These are phyloP conservation scores for Secale cereale DNA, from an alignment of 176 grass and related monocot species.

Conservation along the genomic window DNA sequence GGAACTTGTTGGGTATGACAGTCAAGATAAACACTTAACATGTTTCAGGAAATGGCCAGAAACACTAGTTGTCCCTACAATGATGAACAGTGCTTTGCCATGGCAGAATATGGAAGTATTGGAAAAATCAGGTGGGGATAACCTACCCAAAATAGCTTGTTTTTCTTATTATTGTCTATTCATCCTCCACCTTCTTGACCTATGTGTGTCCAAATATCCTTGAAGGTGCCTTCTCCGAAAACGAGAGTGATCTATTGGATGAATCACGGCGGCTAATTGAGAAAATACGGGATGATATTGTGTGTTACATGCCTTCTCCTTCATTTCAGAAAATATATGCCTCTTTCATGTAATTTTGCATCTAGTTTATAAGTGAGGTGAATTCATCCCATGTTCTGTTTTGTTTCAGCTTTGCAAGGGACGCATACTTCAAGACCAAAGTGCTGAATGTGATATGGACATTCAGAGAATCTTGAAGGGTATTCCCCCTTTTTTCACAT, in stretches of 20 bases:
- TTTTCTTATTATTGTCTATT: neutral
- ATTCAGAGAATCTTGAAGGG: slow-evolving; percentile 33
- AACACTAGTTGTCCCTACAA: neutral
- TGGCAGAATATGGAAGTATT: neutral
- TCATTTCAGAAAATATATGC: neutral
- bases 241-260: neutral
- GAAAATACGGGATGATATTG: slow-evolving; percentile 5
- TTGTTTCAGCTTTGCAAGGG: slow-evolving; percentile 23
- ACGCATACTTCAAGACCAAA: slow-evolving; percentile 16
- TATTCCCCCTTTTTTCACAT: slow-evolving; percentile 12
- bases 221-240: neutral
- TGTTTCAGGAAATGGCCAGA: slow-evolving; percentile 28
- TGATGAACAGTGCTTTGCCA: neutral
- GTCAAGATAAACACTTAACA: neutral
- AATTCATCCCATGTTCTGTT: neutral
- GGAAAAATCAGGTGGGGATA: slow-evolving; percentile 1
- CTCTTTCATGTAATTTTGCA: neutral
- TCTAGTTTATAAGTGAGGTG: neutral
- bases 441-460: slow-evolving; percentile 37
- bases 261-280: neutral
- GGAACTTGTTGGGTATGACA: neutral
- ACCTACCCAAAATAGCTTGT: neutral
- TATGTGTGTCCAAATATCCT: slow-evolving; percentile 2
- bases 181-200: neutral
- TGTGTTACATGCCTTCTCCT: slow-evolving; percentile 7